Evolutionary conservation across 495 filamentous ascomycete species (phyloP), one percentile per base, ranked within the genome.

Genomic region (Cercophora samala): DNA sequence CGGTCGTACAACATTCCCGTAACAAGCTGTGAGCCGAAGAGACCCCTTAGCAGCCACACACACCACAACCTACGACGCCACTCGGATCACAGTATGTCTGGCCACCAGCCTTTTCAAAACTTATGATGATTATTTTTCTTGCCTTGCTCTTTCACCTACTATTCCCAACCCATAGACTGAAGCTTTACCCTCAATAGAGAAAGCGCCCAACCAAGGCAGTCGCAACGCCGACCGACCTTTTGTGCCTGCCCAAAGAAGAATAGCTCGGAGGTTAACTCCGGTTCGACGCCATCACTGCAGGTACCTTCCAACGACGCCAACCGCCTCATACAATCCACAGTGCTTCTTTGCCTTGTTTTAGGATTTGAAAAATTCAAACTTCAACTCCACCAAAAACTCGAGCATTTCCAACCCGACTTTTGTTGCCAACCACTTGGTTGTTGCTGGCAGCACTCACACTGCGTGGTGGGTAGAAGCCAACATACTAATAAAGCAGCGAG

Each of bases 191-290:
- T 13, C 15, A 13, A 46, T 17, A 60, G n/a, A n/a, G n/a, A n/a
- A 5, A 24, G 22, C 17, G 23, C 9, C 2, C 2, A 15, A 13
- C 58, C 24, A 4, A 55, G 62, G 21, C 29, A 29, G 18, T 13
- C 6, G 8, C 62, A 2, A 25, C 29, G 3, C 61, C 59, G 37
- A 46, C 37, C 37, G n/a, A n/a, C n/a, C n/a, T n/a, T n/a, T 59
- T 63, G 64, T 58, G 64, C 60, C 66, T 71, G 60, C 61, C 55
- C 22, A 21, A 25, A 15, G 51, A n/a, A 23, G 22, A 26, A 42
- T 26, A 21, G 60, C 11, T 29, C 71, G 69, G 71, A 69, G 66
- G 58, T 59, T 54, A 67, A 18, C 25, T 69, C 72, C 69, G 70
- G 65, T 29, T 24, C 52, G 46, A 62, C 58, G 6, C 60, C 62